Base-by-base conservation (phyloP, 2,329 filamentous ascomycete genomes). In the Alternaria brassicae region DNA sequence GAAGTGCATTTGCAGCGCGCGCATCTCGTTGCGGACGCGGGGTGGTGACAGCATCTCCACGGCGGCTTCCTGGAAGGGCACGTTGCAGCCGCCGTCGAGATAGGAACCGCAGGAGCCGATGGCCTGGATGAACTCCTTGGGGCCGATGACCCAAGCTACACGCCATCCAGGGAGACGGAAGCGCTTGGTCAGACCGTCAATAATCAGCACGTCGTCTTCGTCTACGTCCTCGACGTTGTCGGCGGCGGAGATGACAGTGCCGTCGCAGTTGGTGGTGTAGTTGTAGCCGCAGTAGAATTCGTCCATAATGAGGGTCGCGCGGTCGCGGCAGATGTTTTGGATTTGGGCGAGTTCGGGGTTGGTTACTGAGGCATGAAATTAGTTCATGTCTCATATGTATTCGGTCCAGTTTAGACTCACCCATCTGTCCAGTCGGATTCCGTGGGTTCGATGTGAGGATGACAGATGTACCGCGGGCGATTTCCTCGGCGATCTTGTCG, bases 151-250 rank as follows among this genome's bases (percentile, higher is more conserved):
- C 94, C 94, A 98, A 6, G 94, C 93, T 41, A 98, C 93, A 76
- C 94, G 91, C 93, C 94, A 98, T 62, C 94, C 94, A 1, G 94
- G 94, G 30, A 98, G 88, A 68, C 94, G 89, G 86, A 98, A 98
- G 62, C 94, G 91, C 86, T 98, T 98, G 70, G 94, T 98, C 25
- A 98, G 85, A 49, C 94, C 94, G 75, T 98, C 94, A 66, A 98
- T 94, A 78, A 98, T 91, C 65, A 98, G 86, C 2, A 98, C 93
- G 72, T 96, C 92, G 79, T 80, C 78, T 51, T 78, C 77, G 74
- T 97, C 88, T 15, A 97, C 93, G 70, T 97, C 93, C 56, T 92
- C 86, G 48, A 98, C 87, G 77, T 98, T 97, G 73, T 92, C 90
- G 5, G 94, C 94, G 8, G 93, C 90, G 49, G 90, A 93, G 76